Percentiles rank a stretch among this genome's conserved stretches.
These are phyloP conservation scores for Aspergillus eucalypticola DNA, from an alignment of 2,329 filamentous ascomycete genomes.

Conservation along the genomic window DNA sequence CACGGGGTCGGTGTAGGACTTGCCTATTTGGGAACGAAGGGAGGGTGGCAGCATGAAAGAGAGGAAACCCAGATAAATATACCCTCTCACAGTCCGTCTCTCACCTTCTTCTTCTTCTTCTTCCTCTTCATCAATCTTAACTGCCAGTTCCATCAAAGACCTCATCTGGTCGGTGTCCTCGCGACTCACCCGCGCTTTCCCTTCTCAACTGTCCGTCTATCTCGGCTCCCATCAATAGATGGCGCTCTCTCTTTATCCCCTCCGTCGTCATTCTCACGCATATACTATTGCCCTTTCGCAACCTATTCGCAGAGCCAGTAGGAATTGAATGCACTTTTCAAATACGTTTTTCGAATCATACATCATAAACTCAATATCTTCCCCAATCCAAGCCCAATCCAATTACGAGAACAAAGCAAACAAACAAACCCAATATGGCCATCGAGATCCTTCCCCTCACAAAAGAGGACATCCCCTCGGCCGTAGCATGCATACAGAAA, in stretches of 20 bases:
- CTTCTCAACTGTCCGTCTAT: neutral
- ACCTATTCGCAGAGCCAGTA: slow-evolving; percentile 34
- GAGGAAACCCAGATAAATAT: neutral
- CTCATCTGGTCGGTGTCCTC: neutral
- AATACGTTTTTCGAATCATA: neutral
- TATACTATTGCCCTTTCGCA: slow-evolving; percentile 38
- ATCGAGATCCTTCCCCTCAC: slow-evolving; percentile 59
- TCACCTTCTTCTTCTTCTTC: neutral
- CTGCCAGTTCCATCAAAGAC: neutral
- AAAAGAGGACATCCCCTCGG: slow-evolving; percentile 62
- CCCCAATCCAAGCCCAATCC: slow-evolving; percentile 8
- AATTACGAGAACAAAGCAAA: neutral
- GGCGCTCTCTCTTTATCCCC: slow-evolving; percentile 34
- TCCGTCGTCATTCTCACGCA: slow-evolving; percentile 33
- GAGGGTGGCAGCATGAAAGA: neutral
- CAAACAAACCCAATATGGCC: slow-evolving; percentile 39
- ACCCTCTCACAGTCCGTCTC: neutral
- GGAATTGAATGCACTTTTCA: slow-evolving; percentile 22
- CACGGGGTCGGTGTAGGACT: slow-evolving; percentile 7
- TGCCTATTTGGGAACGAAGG: neutral
- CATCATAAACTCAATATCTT: neutral
- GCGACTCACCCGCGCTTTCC: neutral
- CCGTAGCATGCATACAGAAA: slow-evolving; percentile 65
- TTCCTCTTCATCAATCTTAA: neutral
- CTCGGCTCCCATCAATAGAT: slow-evolving; percentile 28